Conservation (phyloP, 2,329 filamentous ascomycete species). For the Neonectria ditissima region DNA sequence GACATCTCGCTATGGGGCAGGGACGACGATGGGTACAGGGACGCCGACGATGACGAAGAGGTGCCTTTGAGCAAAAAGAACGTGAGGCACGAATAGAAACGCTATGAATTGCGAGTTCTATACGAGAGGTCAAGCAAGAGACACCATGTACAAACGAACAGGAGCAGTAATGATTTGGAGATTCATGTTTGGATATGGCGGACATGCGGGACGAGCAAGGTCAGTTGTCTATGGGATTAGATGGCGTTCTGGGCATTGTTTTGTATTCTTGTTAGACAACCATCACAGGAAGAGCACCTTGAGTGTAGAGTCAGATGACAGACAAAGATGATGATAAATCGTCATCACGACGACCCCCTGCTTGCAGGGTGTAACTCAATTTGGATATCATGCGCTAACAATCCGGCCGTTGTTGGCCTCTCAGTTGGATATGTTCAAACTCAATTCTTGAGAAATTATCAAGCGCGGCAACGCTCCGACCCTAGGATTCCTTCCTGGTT, state of each 20-base stretch:
- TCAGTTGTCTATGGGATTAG: constrained; percentile 29
- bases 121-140: not conserved
- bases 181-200: constrained; percentile 7
- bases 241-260: constrained; percentile 41
- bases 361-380: constrained; percentile 27
- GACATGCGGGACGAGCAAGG: not conserved
- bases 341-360: constrained; percentile 2
- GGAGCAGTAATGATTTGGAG: constrained; percentile 12
- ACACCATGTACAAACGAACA: constrained; percentile 16
- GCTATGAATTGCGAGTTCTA: not conserved
- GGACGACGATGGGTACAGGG: constrained; percentile 51
- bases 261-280: constrained; percentile 14
- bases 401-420: constrained; percentile 25
- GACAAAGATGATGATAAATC: constrained; percentile 11
- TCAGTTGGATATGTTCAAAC: not conserved
- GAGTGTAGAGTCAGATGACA: constrained; percentile 14
- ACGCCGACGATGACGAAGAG: constrained; percentile 50
- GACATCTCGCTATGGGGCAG: constrained; percentile 69
- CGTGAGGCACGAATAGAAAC: constrained; percentile 18
- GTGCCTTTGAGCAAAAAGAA: constrained; percentile 25
- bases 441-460: constrained; percentile 5
- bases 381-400: constrained; percentile 39
- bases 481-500: constrained; percentile 6
- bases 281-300: constrained; percentile 5
- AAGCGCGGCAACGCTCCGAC: constrained; percentile 32